Evolutionary conservation across 176 grass and related monocot genomes (phyloP), one percentile per base, ranked within the genome.

Genomic region (Hordeum marinum): DNA sequence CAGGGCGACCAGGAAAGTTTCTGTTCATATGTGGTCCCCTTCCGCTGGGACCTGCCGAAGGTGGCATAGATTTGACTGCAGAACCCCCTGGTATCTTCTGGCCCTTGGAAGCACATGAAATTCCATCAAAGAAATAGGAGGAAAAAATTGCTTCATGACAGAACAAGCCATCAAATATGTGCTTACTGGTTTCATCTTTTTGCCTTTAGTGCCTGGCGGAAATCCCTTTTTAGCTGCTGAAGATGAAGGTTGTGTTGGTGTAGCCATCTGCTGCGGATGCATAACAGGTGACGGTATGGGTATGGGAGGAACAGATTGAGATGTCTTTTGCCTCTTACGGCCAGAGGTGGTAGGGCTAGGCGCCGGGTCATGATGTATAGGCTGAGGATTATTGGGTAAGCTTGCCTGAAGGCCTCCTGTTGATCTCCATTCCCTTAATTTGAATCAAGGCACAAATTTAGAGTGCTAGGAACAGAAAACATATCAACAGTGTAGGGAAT

Each of bases 291-390:
- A 55, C 6, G 85, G 96, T 79, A 86, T 73, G 78, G 83, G 48
- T 65, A 94, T 68, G 65, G 91, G 41, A 18, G 85, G 83, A 87
- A 95, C 46, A 25, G 91, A 76, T 90, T 94, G 96, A 18, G 93
- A 90, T 77, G 84, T 96, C 81, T 94, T 94, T 83, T 96, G 96
- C 86, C 96, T 94, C 92, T 99, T 99, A 63, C 94, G 90, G 25
- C 86, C 88, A 72, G 96, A 94, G 37, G 88, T 94, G 11, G 90
- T 91, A 68, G 96, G 94, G 75, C 96, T 99, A 27, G 91, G 90
- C 42, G 78, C 79, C 10, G 88, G 79, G 55, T 96, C 91, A 78
- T 94, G 85, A 91, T 94, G 85, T n/a, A 79, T 31, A 43, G 84
- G 86, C 71, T 94, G 96, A 70, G 90, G 81, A 87, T 90, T 93